phyloP scores from a whole-genome alignment of 257 asterid species.

The Nicotiana tabacum region DNA sequence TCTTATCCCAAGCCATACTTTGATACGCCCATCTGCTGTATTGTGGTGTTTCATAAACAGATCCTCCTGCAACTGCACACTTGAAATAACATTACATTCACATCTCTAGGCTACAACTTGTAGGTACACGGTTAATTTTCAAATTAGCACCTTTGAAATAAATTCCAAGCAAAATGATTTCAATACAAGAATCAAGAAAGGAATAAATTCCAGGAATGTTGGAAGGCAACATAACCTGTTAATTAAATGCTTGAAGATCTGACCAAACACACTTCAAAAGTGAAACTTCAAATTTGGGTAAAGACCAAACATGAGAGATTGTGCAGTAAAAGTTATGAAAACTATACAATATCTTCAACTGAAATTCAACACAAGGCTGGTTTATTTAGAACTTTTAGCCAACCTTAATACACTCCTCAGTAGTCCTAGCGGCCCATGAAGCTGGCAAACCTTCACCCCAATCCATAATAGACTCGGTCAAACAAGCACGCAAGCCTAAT shows the following conservation, averaged over 20 bases:
- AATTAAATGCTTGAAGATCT: background rate
- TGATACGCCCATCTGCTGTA: slow-evolving; percentile 68
- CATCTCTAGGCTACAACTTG: background rate
- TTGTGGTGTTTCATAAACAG: slow-evolving; percentile 54
- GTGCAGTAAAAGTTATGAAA: too few relatives aligned
- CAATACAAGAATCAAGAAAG: background rate
- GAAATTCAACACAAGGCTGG: too few relatives aligned
- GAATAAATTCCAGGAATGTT: background rate
- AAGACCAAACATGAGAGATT: background rate
- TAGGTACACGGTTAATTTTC: background rate
- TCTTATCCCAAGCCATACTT: slow-evolving; percentile 76
- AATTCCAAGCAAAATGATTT: background rate
- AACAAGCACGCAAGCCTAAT: slow-evolving; percentile 72
- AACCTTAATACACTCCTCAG: slow-evolving; percentile 69
- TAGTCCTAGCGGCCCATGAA: slow-evolving; percentile 53
- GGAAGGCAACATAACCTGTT: background rate
- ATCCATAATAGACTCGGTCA: slow-evolving; percentile 75
- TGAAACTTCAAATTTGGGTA: background rate
- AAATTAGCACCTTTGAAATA: background rate
- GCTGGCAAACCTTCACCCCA: slow-evolving; percentile 68
- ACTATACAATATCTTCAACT: too few relatives aligned
- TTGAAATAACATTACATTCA: slow-evolving; percentile 6
- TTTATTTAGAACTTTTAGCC: background rate
- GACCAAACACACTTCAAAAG: background rate
- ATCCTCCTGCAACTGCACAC: slow-evolving; percentile 59